Evolutionary conservation across 768 basidiomycete genomes (phyloP).

Genomic region (Sporobolomyces roseus): DNA sequence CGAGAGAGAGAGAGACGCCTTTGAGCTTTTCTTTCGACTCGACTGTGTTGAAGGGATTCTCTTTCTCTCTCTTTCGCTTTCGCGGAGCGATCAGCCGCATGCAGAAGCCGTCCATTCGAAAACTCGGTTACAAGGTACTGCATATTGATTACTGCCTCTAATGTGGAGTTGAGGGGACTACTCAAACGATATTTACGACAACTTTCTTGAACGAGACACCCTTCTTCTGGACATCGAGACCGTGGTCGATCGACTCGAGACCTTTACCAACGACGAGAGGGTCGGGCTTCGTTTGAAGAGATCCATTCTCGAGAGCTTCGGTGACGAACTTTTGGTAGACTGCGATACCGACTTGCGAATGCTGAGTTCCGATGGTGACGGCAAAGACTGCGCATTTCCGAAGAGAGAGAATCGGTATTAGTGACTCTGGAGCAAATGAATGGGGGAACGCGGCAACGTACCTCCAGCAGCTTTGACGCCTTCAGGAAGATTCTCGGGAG

Average conservation of each 20-base stretch:
- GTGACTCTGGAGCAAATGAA: not conserved
- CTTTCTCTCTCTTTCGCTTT: no score
- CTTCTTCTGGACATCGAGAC: constrained; percentile 29
- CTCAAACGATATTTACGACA: constrained; percentile 29
- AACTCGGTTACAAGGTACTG: no score
- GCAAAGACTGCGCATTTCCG: no score
- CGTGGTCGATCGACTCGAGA: constrained; percentile 37
- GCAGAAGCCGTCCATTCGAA: no score
- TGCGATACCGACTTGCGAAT: constrained; percentile 15
- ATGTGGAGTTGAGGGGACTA: no score
- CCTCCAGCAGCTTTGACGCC: constrained; percentile 28
- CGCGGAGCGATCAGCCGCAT: no score
- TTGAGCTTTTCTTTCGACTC: no score
- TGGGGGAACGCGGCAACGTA: not conserved
- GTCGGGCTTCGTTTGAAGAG: constrained; percentile 17
- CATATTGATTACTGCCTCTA: no score
- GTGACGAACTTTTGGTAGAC: constrained; percentile 40
- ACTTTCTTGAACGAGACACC: constrained; percentile 42
- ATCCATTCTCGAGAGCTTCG: constrained; percentile 26
- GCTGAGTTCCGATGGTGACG: constrained; percentile 4
- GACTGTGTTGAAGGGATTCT: no score
- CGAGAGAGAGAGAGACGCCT: no score
- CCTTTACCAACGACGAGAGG: constrained; percentile 39
- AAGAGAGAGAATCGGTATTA: not conserved
- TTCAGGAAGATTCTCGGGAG: constrained; percentile 17